These are phyloP conservation scores for Ilex paraguariensis DNA, from an alignment of 305 asterid species.

Conservation along the genomic window DNA sequence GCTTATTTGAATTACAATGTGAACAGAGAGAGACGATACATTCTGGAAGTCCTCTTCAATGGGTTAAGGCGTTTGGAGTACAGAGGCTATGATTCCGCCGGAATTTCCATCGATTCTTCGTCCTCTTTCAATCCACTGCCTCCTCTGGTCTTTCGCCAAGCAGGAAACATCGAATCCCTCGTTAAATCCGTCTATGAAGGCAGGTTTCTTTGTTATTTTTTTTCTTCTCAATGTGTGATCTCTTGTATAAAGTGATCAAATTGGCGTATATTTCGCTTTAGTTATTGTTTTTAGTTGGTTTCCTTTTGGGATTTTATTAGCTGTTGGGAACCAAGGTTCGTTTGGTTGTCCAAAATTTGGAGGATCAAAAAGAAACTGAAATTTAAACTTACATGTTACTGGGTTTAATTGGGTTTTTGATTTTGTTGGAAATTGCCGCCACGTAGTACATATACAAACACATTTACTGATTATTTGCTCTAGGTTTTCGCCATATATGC, in stretches of 20 bases:
- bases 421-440: too few species aligned
- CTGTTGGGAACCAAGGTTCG: neutral
- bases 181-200: slow-evolving; percentile 89
- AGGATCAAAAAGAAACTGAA: too few species aligned
- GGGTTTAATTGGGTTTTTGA: too few species aligned
- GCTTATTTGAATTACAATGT: slow-evolving; percentile 83
- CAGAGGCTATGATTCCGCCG: slow-evolving; percentile 96
- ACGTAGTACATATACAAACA: too few species aligned
- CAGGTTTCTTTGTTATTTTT: neutral
- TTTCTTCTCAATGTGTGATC: slow-evolving; percentile 1
- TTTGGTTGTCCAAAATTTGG: too few species aligned
- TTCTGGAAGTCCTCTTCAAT: slow-evolving; percentile 72
- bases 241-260: neutral
- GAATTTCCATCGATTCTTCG: slow-evolving; percentile 70
- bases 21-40: slow-evolving; percentile 70
- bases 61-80: slow-evolving; percentile 97
- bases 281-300: neutral
- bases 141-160: slow-evolving; percentile 82
- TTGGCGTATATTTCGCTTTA: neutral
- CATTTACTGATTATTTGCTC: too few species aligned
- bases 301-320: neutral
- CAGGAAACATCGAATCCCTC: slow-evolving; percentile 87
- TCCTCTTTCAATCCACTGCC: slow-evolving; percentile 19
- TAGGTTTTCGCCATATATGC: too few species aligned
- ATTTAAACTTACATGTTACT: too few species aligned